These are phyloP conservation scores for Exophiala alcalophila DNA, from an alignment of 2,329 filamentous ascomycete species.

Conservation along the genomic window DNA sequence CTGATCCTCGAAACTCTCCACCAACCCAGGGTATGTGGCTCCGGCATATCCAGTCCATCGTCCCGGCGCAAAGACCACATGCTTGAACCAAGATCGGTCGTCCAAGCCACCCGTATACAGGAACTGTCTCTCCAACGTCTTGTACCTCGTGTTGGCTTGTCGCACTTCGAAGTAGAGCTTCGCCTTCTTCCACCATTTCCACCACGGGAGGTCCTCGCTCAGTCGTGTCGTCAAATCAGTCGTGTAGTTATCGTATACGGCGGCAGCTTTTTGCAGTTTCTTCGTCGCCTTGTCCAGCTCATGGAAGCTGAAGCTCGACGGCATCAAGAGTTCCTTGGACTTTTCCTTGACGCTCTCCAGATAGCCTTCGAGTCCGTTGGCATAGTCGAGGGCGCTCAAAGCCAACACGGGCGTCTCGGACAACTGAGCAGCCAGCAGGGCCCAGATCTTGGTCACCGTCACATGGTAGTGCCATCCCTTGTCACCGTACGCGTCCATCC, in stretches of 20 bases:
- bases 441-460: constrained; percentile 64
- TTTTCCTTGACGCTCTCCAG: constrained; percentile 35
- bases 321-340: constrained; percentile 15
- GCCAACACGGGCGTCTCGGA: constrained; percentile 61
- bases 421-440: constrained; percentile 60
- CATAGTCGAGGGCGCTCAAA: constrained; percentile 65
- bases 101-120: constrained; percentile 74
- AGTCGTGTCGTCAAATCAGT: constrained; percentile 49
- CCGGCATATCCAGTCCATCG: constrained; percentile 89
- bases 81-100: constrained; percentile 82
- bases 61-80: constrained; percentile 88
- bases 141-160: constrained; percentile 74
- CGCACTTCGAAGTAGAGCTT: constrained; percentile 63
- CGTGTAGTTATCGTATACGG: constrained; percentile 52
- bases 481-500: constrained; percentile 80
- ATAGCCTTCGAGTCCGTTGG: constrained; percentile 51
- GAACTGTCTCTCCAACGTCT: constrained; percentile 77
- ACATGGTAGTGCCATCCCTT: constrained; percentile 57
- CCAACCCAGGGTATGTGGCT: constrained; percentile 62
- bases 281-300: constrained; percentile 50
- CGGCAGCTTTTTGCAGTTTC: constrained; percentile 48
- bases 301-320: constrained; percentile 23
- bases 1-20: constrained; percentile 57
- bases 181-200: constrained; percentile 68
- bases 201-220: constrained; percentile 64